These are phyloP conservation scores for Diaporthe batatas DNA, from an alignment of 2,329 filamentous ascomycete genomes.

Conservation along the genomic window DNA sequence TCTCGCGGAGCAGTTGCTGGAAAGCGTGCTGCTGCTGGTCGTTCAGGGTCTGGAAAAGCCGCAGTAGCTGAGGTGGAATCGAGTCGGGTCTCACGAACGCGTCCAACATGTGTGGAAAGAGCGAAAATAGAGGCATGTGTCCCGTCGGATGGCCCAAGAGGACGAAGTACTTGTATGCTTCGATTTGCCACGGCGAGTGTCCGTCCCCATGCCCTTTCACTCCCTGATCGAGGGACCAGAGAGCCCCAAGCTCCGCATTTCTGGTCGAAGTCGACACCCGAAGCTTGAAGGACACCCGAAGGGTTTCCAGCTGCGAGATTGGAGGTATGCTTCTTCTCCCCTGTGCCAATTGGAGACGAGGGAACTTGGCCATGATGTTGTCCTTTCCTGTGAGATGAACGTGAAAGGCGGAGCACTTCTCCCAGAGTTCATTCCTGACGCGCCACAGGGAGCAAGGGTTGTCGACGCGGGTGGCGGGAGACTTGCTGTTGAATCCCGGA, in stretches of 20 bases:
- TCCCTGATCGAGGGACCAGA: neutral
- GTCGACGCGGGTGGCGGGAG: neutral
- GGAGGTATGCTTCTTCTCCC: too few relatives aligned
- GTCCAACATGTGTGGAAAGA: too few relatives aligned
- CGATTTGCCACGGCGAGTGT: too few relatives aligned
- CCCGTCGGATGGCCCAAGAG: too few relatives aligned
- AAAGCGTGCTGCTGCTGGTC: neutral
- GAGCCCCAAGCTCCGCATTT: constrained; percentile 4
- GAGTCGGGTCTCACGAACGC: too few relatives aligned
- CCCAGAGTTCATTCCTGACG: neutral
- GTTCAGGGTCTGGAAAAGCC: neutral
- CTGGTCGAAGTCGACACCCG: neutral
- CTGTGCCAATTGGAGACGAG: too few relatives aligned
- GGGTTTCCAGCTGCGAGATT: too few relatives aligned
- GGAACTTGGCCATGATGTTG: too few relatives aligned
- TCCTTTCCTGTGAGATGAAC: neutral
- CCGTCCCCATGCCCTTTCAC: too few relatives aligned
- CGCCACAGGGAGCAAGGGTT: constrained; percentile 8
- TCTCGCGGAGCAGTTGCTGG: neutral
- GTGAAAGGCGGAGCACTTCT: constrained; percentile 1
- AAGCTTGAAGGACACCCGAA: neutral
- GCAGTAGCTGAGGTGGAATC: neutral
- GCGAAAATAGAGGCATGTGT: too few relatives aligned
- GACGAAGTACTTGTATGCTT: too few relatives aligned
- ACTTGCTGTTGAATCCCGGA: neutral